Percentiles rank a stretch among this genome's conserved stretches.
Evolutionary conservation across 129 eudicot genomes (phyloP).

Genomic region (Glebionis coronaria): DNA sequence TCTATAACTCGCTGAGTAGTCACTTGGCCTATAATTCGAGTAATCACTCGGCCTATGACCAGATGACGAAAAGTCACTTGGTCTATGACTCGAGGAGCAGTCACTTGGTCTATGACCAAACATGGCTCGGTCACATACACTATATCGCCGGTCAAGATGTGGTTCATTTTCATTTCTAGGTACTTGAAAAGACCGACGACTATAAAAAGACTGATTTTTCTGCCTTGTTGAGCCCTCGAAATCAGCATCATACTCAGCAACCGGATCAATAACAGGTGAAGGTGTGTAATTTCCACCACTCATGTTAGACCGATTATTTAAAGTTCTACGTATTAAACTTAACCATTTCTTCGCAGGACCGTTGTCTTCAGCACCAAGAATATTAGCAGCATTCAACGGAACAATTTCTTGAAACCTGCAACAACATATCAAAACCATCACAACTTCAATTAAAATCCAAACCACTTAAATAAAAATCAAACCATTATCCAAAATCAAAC

Average conservation of each 20-base stretch:
- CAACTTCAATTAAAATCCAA: neutral
- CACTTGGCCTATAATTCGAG: conserved; percentile 57
- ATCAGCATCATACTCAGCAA: conserved; percentile 81
- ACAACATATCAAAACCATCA: neutral
- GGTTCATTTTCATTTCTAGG: conserved; percentile 58
- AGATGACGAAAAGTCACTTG: conserved; percentile 55
- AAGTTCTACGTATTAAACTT: conserved; percentile 52
- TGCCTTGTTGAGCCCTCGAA: conserved; percentile 79
- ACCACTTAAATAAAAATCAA: neutral
- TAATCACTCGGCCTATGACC: conserved; percentile 68
- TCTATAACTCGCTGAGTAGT: conserved; percentile 48
- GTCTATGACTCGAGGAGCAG: conserved; percentile 50
- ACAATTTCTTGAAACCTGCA: conserved; percentile 87
- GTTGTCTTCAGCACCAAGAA: conserved; percentile 86
- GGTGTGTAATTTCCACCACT: conserved; percentile 67
- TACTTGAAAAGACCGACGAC: conserved; percentile 78
- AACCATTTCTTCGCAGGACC: conserved; percentile 95
- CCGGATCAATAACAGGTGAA: conserved; percentile 77
- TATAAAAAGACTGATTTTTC: conserved; percentile 46
- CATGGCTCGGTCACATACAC: conserved; percentile 87
- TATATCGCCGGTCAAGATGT: conserved; percentile 74
- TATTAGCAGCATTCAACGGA: conserved; percentile 89
- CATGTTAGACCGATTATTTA: conserved; percentile 61
- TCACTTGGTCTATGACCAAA: conserved; percentile 83
- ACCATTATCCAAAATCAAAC: conserved; percentile 5